phyloP scores from a whole-genome alignment of 2,329 filamentous ascomycete species.

The Acrocalymma vagum region DNA sequence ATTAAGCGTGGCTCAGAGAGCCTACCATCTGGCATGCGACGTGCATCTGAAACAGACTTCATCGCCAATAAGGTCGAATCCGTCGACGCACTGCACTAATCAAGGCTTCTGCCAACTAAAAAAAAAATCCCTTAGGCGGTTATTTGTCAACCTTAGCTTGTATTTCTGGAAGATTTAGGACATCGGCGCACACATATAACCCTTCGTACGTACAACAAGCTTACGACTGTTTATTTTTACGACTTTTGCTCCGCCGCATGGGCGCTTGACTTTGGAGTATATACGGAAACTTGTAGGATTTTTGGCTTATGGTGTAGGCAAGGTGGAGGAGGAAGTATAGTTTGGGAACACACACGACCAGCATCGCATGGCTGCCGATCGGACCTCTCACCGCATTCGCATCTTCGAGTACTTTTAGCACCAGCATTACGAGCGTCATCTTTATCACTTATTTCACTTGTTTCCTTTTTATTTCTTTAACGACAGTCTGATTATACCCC shows the following conservation, averaged over 20 bases:
- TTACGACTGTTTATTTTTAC: constrained; percentile 21
- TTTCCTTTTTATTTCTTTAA: constrained; percentile 22
- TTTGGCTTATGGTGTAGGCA: constrained; percentile 22
- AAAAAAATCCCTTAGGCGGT: too few species aligned
- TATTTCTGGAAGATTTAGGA: background rate
- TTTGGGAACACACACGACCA: constrained; percentile 19
- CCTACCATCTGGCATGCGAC: constrained; percentile 42
- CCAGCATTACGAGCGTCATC: constrained; percentile 39
- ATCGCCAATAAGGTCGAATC: constrained; percentile 37
- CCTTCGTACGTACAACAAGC: constrained; percentile 14
- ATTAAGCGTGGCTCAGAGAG: constrained; percentile 63
- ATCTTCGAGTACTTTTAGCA: constrained; percentile 31
- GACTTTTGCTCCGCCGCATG: constrained; percentile 12
- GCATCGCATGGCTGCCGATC: constrained; percentile 18
- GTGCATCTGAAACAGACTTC: constrained; percentile 45
- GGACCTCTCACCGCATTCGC: constrained; percentile 21
- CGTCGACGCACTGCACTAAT: constrained; percentile 38
- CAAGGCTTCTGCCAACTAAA: constrained; percentile 8
- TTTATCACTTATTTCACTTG: constrained; percentile 17
- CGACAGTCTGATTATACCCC: constrained; percentile 45
- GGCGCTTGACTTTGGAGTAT: constrained; percentile 22
- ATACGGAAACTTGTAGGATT: constrained; percentile 25
- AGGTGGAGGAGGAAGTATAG: constrained; percentile 17
- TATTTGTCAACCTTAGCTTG: background rate
- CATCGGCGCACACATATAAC: background rate